phyloP scores from a whole-genome alignment of 2,329 filamentous ascomycete genomes.

The Xylaria sp. region DNA sequence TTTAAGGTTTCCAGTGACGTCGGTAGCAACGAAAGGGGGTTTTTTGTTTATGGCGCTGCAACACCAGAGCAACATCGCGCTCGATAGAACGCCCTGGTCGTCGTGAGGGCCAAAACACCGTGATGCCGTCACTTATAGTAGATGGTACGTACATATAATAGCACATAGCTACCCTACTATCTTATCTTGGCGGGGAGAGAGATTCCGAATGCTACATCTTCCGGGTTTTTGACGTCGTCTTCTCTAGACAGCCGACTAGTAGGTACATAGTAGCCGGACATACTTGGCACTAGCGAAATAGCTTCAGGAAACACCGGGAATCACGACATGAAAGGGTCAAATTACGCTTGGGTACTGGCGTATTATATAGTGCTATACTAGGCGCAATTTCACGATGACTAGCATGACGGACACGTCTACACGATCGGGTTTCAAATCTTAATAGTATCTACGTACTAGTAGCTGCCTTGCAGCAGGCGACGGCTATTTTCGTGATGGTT shows the following conservation, averaged over 20 bases:
- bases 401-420: not conserved
- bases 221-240: not conserved
- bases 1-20: not conserved
- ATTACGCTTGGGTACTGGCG: not conserved
- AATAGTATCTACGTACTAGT: not conserved
- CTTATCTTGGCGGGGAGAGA: not conserved
- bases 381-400: not conserved
- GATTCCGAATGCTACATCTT: not conserved
- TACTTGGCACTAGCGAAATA: no score
- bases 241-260: no score
- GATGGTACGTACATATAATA: no score
- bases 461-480: not conserved
- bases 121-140: not conserved
- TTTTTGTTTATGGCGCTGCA: not conserved
- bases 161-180: no score
- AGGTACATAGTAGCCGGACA: no score
- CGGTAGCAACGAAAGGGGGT: not conserved
- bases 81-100: not conserved
- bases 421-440: not conserved
- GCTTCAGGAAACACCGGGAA: no score
- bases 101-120: not conserved
- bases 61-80: not conserved
- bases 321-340: not conserved
- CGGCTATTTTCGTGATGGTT: not conserved
- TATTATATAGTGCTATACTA: no score